Conservation (phyloP, 495 filamentous ascomycete species). For the Penicillium lividum region DNA sequence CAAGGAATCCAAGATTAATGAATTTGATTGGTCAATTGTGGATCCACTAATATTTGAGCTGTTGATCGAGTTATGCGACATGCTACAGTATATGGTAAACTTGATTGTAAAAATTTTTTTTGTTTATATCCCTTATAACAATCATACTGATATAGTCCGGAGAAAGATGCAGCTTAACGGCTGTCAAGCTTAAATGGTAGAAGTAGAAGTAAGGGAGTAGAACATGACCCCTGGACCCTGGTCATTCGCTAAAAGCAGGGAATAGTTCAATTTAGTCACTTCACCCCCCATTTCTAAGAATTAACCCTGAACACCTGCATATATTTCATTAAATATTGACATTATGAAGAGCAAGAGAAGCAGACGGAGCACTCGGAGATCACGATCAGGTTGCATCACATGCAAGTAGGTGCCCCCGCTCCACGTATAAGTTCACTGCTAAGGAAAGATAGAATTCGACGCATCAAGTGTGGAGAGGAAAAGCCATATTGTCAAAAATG, state of each 20-base stretch:
- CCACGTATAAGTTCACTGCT: not conserved
- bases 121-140: no score
- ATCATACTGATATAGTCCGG: no score
- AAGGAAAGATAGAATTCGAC: constrained; percentile 45
- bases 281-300: not conserved
- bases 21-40: not conserved
- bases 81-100: not conserved
- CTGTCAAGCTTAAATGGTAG: no score
- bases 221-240: not conserved
- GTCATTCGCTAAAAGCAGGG: not conserved
- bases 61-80: not conserved
- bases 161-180: no score
- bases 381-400: constrained; percentile 5
- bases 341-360: not conserved
- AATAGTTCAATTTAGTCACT: not conserved
- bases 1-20: constrained; percentile 1
- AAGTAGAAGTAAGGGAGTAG: no score
- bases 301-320: not conserved
- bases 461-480: constrained; percentile 54
- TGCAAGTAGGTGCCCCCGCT: constrained; percentile 5
- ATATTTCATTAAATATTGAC: not conserved
- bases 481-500: constrained; percentile 50
- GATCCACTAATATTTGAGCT: not conserved
- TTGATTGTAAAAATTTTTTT: no score
- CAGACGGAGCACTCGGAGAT: not conserved